Conservation (phyloP, 2,329 filamentous ascomycete species). For the Thielaviopsis punctulata region DNA sequence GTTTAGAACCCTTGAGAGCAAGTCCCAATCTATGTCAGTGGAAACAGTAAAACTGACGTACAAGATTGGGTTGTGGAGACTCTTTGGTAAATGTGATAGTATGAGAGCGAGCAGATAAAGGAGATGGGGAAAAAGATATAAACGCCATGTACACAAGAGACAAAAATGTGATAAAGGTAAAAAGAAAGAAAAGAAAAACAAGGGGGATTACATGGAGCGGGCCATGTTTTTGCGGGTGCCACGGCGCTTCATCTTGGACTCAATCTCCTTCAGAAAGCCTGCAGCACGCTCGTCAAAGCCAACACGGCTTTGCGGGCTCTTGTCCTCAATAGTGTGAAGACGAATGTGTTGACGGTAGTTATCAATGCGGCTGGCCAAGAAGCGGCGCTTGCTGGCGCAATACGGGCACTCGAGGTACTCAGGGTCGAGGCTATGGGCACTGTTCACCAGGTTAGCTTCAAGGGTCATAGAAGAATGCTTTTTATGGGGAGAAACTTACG, state of each 20-base stretch:
- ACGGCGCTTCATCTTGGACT: conserved; percentile 11
- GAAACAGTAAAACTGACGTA: not conserved
- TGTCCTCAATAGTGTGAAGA: conserved; percentile 19
- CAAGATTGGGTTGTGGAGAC: not conserved
- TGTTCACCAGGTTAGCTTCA: not conserved
- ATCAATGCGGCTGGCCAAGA: conserved; percentile 17
- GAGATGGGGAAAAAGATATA: too few relatives aligned
- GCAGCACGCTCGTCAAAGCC: conserved; percentile 17
- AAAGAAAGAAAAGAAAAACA: conserved; percentile 3
- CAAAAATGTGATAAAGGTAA: conserved; percentile 3
- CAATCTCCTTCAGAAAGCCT: conserved; percentile 13
- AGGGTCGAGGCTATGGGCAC: conserved; percentile 11
- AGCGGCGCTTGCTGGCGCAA: conserved; percentile 11
- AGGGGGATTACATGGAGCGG: conserved; percentile 1
- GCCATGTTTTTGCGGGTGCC: conserved; percentile 11
- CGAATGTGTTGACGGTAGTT: conserved; percentile 23
- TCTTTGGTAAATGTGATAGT: not conserved
- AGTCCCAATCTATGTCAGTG: not conserved
- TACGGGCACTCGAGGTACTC: conserved; percentile 10
- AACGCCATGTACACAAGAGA: not conserved
- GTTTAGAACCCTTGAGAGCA: not conserved
- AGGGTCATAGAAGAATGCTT: not conserved
- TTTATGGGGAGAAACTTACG: conserved; percentile 26
- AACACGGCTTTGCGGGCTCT: conserved; percentile 17
- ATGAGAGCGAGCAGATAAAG: not conserved